Conservation (phyloP, 1,139 yeast species). For the Lodderomyces parapsilosis region DNA sequence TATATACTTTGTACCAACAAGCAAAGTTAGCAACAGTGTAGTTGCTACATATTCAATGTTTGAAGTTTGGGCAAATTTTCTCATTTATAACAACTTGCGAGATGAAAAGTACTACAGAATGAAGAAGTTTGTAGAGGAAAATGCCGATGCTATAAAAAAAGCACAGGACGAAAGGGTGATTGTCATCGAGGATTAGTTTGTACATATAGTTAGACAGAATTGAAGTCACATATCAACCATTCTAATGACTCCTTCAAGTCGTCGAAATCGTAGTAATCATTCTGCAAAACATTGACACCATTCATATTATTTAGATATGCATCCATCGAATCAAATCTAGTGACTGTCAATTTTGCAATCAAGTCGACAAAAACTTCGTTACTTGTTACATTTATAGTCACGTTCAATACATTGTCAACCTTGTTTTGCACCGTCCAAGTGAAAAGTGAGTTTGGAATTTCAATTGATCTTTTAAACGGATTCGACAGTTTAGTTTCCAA, state of each 20-base stretch:
- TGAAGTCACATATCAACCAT: conserved; percentile 52
- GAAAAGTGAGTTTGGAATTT: conserved; percentile 32
- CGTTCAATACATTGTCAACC: conserved; percentile 21
- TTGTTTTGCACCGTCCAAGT: conserved; percentile 17
- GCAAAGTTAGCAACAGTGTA: conserved; percentile 56
- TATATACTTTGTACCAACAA: conserved; percentile 39
- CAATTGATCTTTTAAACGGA: conserved; percentile 42
- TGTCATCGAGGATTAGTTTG: conserved; percentile 18
- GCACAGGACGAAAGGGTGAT: conserved; percentile 29
- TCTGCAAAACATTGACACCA: conserved; percentile 42
- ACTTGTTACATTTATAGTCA: conserved; percentile 34
- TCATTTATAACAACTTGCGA: conserved; percentile 60
- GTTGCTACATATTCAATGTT: conserved; percentile 61
- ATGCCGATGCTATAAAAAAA: conserved; percentile 31
- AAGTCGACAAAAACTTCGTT: conserved; percentile 43
- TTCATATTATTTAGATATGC: conserved; percentile 30
- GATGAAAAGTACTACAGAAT: conserved; percentile 56
- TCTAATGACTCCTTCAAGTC: conserved; percentile 66
- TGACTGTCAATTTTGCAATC: conserved; percentile 31
- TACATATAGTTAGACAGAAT: conserved; percentile 11
- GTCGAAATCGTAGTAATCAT: conserved; percentile 54
- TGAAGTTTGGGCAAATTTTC: conserved; percentile 71
- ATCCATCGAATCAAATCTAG: conserved; percentile 29
- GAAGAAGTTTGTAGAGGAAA: conserved; percentile 37
- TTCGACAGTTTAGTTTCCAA: conserved; percentile 19